A percentile compares a stretch with the other conserved stretches of the same genome.
phyloP scores from a whole-genome alignment of 305 asterid genomes.

The Plantago coronopus region DNA sequence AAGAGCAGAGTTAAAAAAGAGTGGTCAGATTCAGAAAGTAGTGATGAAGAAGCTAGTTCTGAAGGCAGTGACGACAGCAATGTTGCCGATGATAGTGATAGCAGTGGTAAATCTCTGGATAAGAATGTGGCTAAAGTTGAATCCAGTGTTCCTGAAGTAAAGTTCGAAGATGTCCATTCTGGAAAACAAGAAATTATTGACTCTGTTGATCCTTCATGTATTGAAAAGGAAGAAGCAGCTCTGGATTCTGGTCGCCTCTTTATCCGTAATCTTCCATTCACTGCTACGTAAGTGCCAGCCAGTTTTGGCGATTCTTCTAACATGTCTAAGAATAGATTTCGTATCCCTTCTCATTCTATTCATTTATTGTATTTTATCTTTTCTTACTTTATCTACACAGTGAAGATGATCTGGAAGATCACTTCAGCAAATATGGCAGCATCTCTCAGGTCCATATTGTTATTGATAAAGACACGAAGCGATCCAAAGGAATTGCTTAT shows the following conservation, averaged over 20 bases:
- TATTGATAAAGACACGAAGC: slow-evolving; percentile 78
- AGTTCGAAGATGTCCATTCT: slow-evolving; percentile 35
- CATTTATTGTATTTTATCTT: slow-evolving; percentile 13
- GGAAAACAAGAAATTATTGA: slow-evolving; percentile 31
- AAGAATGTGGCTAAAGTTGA: slow-evolving; percentile 31
- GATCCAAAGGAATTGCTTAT: slow-evolving; percentile 84
- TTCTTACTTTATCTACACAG: slow-evolving; percentile 35
- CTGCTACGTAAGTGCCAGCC: slow-evolving; percentile 56
- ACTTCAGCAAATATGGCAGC: slow-evolving; percentile 64
- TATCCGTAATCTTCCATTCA: slow-evolving; percentile 81
- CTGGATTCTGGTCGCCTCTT: slow-evolving; percentile 69
- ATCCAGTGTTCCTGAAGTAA: slow-evolving; percentile 31
- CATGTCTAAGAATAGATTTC: not conserved
- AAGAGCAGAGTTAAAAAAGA: slow-evolving; percentile 60
- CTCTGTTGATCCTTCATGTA: slow-evolving; percentile 34
- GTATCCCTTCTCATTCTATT: slow-evolving; percentile 7
- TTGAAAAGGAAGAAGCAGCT: slow-evolving; percentile 39
- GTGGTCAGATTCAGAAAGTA: slow-evolving; percentile 78
- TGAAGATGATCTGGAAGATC: slow-evolving; percentile 77
- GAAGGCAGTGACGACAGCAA: slow-evolving; percentile 37
- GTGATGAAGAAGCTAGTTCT: slow-evolving; percentile 37
- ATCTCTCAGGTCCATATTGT: slow-evolving; percentile 78
- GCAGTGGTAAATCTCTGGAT: slow-evolving; percentile 21
- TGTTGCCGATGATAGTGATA: slow-evolving; percentile 25
- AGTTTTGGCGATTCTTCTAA: not conserved